A percentile compares a stretch with the other conserved stretches of the same genome.
These are phyloP conservation scores for Russula vinacea DNA, from an alignment of 768 basidiomycete genomes.

Conservation along the genomic window DNA sequence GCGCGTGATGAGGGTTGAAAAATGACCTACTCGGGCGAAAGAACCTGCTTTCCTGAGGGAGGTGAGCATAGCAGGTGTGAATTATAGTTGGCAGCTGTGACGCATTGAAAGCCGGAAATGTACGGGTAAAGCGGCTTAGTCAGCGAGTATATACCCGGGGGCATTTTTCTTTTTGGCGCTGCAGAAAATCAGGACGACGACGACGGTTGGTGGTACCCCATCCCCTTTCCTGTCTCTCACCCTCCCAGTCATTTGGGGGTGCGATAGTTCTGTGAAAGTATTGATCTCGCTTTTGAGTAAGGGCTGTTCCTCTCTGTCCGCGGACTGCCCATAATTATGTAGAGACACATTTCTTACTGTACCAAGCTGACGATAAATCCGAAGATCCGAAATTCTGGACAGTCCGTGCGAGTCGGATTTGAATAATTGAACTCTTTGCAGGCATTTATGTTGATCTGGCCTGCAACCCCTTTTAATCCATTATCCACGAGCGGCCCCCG, in stretches of 20 bases:
- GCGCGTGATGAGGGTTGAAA: neutral
- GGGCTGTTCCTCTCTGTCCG: slow-evolving; percentile 29
- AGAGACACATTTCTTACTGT: slow-evolving; percentile 50
- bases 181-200: slow-evolving; percentile 63
- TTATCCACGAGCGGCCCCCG: neutral
- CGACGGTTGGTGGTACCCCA: slow-evolving; percentile 57
- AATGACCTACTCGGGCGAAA: slow-evolving; percentile 56
- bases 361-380: neutral
- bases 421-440: neutral
- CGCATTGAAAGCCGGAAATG: neutral
- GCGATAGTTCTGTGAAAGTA: slow-evolving; percentile 60
- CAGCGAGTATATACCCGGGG: slow-evolving; percentile 38
- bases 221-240: slow-evolving; percentile 68
- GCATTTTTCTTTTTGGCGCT: neutral
- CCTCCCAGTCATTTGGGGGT: slow-evolving; percentile 37
- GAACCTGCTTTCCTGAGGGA: slow-evolving; percentile 62
- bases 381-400: neutral
- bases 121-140: slow-evolving; percentile 36
- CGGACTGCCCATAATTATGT: slow-evolving; percentile 79
- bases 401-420: slow-evolving; percentile 1
- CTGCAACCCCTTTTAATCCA: slow-evolving; percentile 8
- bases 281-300: slow-evolving; percentile 36
- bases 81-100: neutral
- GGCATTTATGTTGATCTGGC: neutral
- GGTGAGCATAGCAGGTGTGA: slow-evolving; percentile 53